Evolutionary conservation across 75 land plant species (phyloP), one percentile per base, ranked within the genome.

Genomic region (Cunninghamia lanceolata): DNA sequence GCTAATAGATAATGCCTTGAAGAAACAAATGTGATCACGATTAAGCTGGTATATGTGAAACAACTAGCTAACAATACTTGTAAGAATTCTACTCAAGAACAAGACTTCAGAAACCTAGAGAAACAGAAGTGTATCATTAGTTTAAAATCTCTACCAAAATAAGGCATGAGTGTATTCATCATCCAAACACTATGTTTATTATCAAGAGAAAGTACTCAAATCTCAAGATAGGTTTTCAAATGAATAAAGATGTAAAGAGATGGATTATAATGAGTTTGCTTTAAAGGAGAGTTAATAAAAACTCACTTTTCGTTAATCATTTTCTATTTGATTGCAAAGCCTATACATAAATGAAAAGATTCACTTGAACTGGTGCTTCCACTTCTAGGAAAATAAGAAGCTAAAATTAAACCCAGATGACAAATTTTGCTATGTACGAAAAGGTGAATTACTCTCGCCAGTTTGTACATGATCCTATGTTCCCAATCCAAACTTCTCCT

Each of bases 251-350:
- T 25, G 28, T 78, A 25, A 78, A 78, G 43, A 78, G 81, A 17
- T 21, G 15, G 43, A 78, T 78, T 78, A 78, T n/a, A 35, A 75
- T 56, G 39, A 38, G 40, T 36, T 75, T 35, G 40, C 40, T 75
- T 35, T 36, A 35, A 30, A 30, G 35, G 38, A 78, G 8, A 42
- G 21, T 40, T 21, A 28, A 40, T 78, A 40, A 78, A n/a, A 7
- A 40, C 28, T 42, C 82, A 25, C 40, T 76, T 38, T 19, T 25
- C 9, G 21, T 9, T 7, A 38, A 16, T 78, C 28, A 21, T 21
- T 40, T 35, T 78, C 74, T 78, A 42, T 42, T 78, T 42, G 25
- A 78, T 78, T 40, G 45, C 82, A 78, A 40, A 77, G 82, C n/a
- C 82, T 78, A 40, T 40, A 78, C 82, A 78, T 40, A 30, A 25